Conservation (phyloP, 2,329 filamentous ascomycete species). For the Claviceps pazoutovae region DNA sequence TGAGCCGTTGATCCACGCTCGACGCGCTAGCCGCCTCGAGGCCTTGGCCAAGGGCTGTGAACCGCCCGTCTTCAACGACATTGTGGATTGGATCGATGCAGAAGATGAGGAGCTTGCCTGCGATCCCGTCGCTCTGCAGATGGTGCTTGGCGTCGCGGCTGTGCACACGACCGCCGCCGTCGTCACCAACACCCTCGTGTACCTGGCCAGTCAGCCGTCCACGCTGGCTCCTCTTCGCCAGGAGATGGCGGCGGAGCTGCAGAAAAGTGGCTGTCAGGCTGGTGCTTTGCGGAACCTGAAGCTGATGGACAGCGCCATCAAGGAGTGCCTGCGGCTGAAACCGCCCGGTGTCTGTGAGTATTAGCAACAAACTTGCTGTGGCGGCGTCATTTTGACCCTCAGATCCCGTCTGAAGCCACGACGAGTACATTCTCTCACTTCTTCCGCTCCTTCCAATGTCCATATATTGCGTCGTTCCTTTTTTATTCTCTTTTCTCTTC, state of each 20-base stretch:
- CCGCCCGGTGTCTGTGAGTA: constrained; percentile 6
- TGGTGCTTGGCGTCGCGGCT: constrained; percentile 7
- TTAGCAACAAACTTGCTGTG: background rate
- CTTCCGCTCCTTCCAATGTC: no score
- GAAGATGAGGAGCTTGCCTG: constrained; percentile 6
- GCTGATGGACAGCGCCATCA: constrained; percentile 6
- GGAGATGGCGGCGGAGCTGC: constrained; percentile 3
- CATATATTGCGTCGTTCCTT: background rate
- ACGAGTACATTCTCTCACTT: no score
- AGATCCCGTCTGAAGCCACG: no score
- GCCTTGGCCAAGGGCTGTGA: background rate
- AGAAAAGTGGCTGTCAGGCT: constrained; percentile 3
- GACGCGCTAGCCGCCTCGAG: constrained; percentile 3
- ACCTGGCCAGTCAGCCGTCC: constrained; percentile 3
- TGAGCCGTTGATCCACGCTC: constrained; percentile 5
- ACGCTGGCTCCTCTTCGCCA: constrained; percentile 3
- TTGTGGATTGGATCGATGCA: constrained; percentile 8
- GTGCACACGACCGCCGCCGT: constrained; percentile 6
- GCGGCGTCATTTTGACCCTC: no score
- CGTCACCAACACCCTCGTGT: constrained; percentile 6
- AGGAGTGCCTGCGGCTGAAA: constrained; percentile 6
- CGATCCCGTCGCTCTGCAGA: constrained; percentile 7
- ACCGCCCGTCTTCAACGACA: constrained; percentile 2
- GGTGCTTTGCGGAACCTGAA: constrained; percentile 6
- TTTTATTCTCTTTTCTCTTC: background rate